phyloP scores from a whole-genome alignment of 306 rosid genomes.

The Rubus idaeus region DNA sequence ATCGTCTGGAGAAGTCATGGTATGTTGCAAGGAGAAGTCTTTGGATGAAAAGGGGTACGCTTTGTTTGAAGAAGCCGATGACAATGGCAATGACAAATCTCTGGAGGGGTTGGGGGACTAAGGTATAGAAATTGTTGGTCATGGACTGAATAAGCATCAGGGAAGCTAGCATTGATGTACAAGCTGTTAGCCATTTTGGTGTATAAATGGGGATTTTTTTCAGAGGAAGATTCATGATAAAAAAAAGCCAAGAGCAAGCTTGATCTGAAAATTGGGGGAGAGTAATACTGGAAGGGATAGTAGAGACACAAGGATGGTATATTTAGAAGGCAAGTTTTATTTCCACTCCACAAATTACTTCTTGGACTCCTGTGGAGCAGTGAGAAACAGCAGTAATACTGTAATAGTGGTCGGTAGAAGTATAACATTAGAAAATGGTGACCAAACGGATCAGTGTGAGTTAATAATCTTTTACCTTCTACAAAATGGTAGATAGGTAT shows the following conservation, averaged over 20 bases:
- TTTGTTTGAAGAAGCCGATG: not conserved
- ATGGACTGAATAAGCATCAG: constrained; percentile 2
- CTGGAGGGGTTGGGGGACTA: not conserved
- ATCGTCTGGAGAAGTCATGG: not conserved
- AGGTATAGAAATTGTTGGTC: not conserved
- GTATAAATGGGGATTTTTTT: not conserved
- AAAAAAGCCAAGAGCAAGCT: not conserved
- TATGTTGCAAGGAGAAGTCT: not conserved
- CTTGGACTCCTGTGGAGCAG: too few relatives aligned
- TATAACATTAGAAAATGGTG: too few relatives aligned
- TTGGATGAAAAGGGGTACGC: not conserved
- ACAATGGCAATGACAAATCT: not conserved
- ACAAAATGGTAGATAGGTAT: too few relatives aligned
- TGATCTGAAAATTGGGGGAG: not conserved
- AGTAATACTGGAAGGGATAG: not conserved
- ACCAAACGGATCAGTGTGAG: too few relatives aligned
- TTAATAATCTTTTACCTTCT: not conserved
- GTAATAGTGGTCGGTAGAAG: not conserved
- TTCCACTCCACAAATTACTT: too few relatives aligned
- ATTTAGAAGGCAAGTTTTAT: not conserved
- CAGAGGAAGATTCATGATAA: not conserved
- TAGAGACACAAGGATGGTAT: not conserved
- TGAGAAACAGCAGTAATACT: too few relatives aligned
- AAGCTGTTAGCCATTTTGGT: not conserved
- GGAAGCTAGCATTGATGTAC: not conserved